Base-by-base conservation (phyloP, 805 yeast genomes). In the Ogataea glucozyma region DNA sequence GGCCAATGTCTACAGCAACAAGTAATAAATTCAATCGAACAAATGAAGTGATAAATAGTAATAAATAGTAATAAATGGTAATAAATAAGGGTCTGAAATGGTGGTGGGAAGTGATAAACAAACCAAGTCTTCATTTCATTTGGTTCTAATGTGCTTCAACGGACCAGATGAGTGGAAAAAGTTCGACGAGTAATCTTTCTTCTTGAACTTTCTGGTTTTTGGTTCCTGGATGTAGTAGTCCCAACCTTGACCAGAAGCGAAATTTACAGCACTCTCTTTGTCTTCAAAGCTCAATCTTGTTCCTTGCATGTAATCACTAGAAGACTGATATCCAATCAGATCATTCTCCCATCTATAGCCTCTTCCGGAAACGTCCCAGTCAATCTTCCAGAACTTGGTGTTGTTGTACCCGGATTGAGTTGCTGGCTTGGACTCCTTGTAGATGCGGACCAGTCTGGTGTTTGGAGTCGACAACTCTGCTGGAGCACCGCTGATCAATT, bases 341-440 rank as follows among this genome's bases (percentile, higher is more conserved):
- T 85, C 91, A 65, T 87, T 87, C 61, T 87, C 96, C 95, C 95
- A 87, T 61, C 93, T 72, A 70, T 87, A 80, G 17, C 85, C 87
- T 57, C 82, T 79, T 33, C 81, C 81, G 43, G 83, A 67, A 31
- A 86, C 76, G 59, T 88, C 95, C 91, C 93, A 87, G 65, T 87
- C 95, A 43, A 87, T 60, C 57, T 78, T 80, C 96, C 96, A 87
- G 52, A 58, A 62, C 42, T 67, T 62, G 14, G 76, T 72, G 56
- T 77, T 74, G 55, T 71, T 68, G 14, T 55, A 56, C 10, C 90
- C 88, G 26, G 87, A 79, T 69, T 87, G 96, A 13, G 90, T 87
- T 27, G 95, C 95, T 12, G 88, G 72, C 65, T 85, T 84, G 48
- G 88, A 66, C 59, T 84, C 88, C 63, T 83, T 76, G 66, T 72